These are phyloP conservation scores for Kregervanrija pseudodelftensis DNA, from an alignment of 805 yeast species.

Conservation along the genomic window DNA sequence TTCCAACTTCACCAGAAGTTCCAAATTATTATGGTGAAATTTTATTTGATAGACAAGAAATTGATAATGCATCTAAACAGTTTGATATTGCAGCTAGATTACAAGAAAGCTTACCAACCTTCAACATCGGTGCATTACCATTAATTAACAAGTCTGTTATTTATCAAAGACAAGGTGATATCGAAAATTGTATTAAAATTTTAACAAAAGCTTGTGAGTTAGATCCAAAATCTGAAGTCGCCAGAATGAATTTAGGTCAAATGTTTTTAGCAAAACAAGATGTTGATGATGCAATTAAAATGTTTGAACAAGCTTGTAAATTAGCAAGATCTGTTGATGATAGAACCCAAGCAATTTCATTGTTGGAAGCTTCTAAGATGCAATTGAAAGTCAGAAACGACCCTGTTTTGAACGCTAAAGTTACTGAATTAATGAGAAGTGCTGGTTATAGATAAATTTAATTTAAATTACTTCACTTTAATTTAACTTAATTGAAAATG, in stretches of 20 bases:
- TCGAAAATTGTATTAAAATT: conserved; percentile 53
- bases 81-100: conserved; percentile 81
- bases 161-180: conserved; percentile 47
- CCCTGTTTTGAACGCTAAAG: conserved; percentile 55
- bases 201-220: conserved; percentile 69
- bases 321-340: conserved; percentile 82
- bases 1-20: conserved; percentile 85
- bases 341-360: conserved; percentile 82
- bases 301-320: conserved; percentile 76
- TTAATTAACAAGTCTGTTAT: conserved; percentile 82
- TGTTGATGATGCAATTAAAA: conserved; percentile 70
- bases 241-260: conserved; percentile 88
- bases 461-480: not conserved
- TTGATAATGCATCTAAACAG: conserved; percentile 66
- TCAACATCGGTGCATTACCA: conserved; percentile 83
- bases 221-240: conserved; percentile 87
- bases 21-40: conserved; percentile 96
- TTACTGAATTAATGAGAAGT: conserved; percentile 48
- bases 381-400: conserved; percentile 74
- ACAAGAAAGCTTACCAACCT: conserved; percentile 61
- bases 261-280: conserved; percentile 76
- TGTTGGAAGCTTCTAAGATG: conserved; percentile 88
- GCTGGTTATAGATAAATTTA: conserved; percentile 1
- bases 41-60: conserved; percentile 71
- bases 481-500: not conserved